Evolutionary conservation across 23 red algal species (phyloP), one percentile per base, ranked within the genome.

Genomic region (Gracilariopsis chorda): DNA sequence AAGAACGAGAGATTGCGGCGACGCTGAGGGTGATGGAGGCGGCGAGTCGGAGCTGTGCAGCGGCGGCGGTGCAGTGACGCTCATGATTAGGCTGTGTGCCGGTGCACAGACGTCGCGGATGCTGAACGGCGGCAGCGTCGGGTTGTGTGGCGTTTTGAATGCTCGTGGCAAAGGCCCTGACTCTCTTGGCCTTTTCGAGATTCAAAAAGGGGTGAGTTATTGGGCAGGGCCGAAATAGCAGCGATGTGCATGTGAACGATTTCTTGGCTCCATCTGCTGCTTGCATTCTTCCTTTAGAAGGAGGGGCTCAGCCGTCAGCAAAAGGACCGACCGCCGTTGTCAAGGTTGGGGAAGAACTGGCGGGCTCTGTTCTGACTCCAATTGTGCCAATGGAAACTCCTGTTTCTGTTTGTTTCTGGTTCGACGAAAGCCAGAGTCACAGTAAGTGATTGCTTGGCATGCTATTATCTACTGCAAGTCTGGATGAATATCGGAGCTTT

Each of bases 191-290:
- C n/a, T n/a, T n/a, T n/a, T n/a, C n/a, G n/a, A n/a, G n/a, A n/a
- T n/a, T n/a, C n/a, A n/a, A n/a, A n/a, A n/a, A n/a, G n/a, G n/a
- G n/a, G n/a, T n/a, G n/a, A n/a, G n/a, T n/a, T n/a, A n/a, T n/a
- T n/a, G n/a, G n/a, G n/a, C n/a, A n/a, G n/a, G n/a, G n/a, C n/a
- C n/a, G n/a, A n/a, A n/a, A n/a, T n/a, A n/a, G n/a, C n/a, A n/a
- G n/a, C n/a, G n/a, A n/a, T n/a, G n/a, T n/a, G n/a, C n/a, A 98
- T 64, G 58, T 98, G 12, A 93, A 98, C 37, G 95, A 98, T 45
- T 92, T 98, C 48, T 64, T 98, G n/a, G 56, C 86, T 45, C 90
- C 86, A 20, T 65, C 95, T 27, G 36, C 78, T 1, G 79, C 72
- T 51, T 98, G 95, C 61, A 71, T 98, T 13, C 84, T 98, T 6